These are phyloP conservation scores for Eragrostis curvula DNA, from an alignment of 176 grass and related monocot genomes.

Conservation along the genomic window DNA sequence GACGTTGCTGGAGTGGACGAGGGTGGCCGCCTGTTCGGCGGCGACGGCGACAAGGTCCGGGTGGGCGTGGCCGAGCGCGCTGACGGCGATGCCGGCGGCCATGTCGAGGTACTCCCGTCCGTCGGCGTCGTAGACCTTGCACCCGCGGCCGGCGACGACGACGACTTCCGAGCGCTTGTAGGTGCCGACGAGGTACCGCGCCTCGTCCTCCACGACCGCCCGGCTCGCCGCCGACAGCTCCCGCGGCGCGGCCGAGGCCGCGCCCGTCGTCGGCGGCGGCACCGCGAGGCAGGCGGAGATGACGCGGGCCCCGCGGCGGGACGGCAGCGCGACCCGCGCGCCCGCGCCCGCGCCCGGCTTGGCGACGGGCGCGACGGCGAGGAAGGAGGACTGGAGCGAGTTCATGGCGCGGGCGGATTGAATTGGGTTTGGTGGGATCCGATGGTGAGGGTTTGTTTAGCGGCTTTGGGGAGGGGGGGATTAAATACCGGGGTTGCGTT, in stretches of 20 bases:
- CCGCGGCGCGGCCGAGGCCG: neutral
- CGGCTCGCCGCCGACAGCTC: slow-evolving; percentile 57
- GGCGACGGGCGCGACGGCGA: slow-evolving; percentile 28
- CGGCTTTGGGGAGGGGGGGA: neutral
- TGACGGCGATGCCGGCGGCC: slow-evolving; percentile 87
- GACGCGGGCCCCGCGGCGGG: slow-evolving; percentile 5
- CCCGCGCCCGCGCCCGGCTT: slow-evolving; percentile 1
- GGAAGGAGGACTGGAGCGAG: slow-evolving; percentile 62
- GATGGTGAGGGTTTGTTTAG: neutral
- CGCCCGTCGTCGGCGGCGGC: slow-evolving; percentile 18
- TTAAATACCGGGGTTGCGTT: slow-evolving; percentile 7
- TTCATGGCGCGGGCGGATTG: slow-evolving; percentile 41
- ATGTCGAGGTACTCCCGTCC: slow-evolving; percentile 91
- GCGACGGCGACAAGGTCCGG: slow-evolving; percentile 54
- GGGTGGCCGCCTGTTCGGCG: slow-evolving; percentile 43
- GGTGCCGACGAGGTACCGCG: slow-evolving; percentile 67
- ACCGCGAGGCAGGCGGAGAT: slow-evolving; percentile 41
- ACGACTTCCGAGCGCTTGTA: slow-evolving; percentile 76
- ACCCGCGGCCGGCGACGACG: slow-evolving; percentile 65
- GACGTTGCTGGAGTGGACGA: slow-evolving; percentile 85
- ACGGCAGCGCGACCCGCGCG: neutral
- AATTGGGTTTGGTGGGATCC: too few relatives aligned
- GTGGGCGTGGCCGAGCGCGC: slow-evolving; percentile 72
- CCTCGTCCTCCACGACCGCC: slow-evolving; percentile 69
- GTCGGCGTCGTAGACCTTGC: slow-evolving; percentile 81